Evolutionary conservation across 2,329 filamentous ascomycete species (phyloP).

Genomic region (Huntiella savannae): DNA sequence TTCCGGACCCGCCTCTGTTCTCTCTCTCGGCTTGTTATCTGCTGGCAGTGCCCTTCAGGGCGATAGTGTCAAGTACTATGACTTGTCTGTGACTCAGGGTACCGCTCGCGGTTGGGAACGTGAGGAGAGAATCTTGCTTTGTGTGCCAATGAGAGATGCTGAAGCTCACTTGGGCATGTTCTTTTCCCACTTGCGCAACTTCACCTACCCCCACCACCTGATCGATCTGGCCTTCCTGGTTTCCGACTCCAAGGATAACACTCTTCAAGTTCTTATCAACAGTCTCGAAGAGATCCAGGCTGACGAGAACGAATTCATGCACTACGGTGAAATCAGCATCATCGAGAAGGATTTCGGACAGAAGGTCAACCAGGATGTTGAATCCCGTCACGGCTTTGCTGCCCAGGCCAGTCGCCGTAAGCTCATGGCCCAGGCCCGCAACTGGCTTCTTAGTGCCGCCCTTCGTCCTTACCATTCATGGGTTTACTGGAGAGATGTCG

Average conservation of each 20-base stretch:
- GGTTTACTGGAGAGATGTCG: conserved; percentile 98
- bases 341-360: conserved; percentile 99
- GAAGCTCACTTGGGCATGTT: conserved; percentile 90
- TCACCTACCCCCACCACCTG: conserved; percentile 91
- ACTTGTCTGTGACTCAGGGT: conserved; percentile 77
- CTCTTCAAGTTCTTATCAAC: conserved; percentile 54
- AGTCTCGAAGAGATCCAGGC: conserved; percentile 64
- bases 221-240: conserved; percentile 95
- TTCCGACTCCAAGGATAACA: conserved; percentile 90
- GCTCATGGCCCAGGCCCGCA: conserved; percentile 91
- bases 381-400: conserved; percentile 91
- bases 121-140: conserved; percentile 86
- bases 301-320: conserved; percentile 57
- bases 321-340: conserved; percentile 90
- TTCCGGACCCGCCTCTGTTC: conserved; percentile 36
- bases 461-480: conserved; percentile 89
- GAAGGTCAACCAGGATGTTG: conserved; percentile 91
- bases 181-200: conserved; percentile 89
- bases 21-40: conserved; percentile 52
- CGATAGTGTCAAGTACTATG: conserved; percentile 93
- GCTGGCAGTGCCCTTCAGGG: conserved; percentile 54
- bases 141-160: conserved; percentile 84
- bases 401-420: conserved; percentile 87
- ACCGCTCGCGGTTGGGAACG: conserved; percentile 88
- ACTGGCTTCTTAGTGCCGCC: conserved; percentile 89